A percentile compares a stretch with the other conserved stretches of the same genome.
Evolutionary conservation across 2,329 filamentous ascomycete species (phyloP).

Genomic region (Apiospora kogelbergensis): DNA sequence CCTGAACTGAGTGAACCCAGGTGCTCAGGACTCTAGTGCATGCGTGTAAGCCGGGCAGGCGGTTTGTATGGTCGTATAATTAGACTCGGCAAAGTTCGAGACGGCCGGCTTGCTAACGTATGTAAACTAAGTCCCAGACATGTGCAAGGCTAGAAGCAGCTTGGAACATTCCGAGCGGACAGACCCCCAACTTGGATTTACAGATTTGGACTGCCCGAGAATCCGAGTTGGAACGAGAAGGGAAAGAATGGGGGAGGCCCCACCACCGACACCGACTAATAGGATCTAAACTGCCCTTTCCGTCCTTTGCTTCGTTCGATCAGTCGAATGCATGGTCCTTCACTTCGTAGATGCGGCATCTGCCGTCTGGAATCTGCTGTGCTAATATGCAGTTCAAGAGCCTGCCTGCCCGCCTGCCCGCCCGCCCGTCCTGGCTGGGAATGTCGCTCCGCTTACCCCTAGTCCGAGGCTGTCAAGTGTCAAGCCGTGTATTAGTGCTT

Average conservation of each 20-base stretch:
- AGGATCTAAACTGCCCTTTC: background rate
- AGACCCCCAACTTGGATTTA: background rate
- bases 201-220: background rate
- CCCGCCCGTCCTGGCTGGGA: background rate
- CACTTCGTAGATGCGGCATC: background rate
- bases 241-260: background rate
- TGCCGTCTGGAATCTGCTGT: background rate
- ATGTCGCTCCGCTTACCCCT: background rate
- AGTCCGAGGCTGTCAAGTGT: background rate
- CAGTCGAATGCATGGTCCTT: background rate
- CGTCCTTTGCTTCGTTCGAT: no score
- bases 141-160: background rate
- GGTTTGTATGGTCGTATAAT: background rate
- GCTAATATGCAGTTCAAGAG: background rate
- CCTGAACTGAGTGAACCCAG: background rate
- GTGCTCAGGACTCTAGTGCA: background rate
- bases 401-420: background rate
- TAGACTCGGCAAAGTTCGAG: constrained; percentile 2
- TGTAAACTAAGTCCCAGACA: background rate
- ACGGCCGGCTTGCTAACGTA: background rate
- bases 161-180: background rate
- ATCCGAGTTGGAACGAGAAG: background rate
- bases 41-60: background rate
- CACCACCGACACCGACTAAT: background rate
- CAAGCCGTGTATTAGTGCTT: background rate